A percentile compares a stretch with the other conserved stretches of the same genome.
phyloP scores from a whole-genome alignment of 2,329 filamentous ascomycete species.

The Hypoxylon sp. region DNA sequence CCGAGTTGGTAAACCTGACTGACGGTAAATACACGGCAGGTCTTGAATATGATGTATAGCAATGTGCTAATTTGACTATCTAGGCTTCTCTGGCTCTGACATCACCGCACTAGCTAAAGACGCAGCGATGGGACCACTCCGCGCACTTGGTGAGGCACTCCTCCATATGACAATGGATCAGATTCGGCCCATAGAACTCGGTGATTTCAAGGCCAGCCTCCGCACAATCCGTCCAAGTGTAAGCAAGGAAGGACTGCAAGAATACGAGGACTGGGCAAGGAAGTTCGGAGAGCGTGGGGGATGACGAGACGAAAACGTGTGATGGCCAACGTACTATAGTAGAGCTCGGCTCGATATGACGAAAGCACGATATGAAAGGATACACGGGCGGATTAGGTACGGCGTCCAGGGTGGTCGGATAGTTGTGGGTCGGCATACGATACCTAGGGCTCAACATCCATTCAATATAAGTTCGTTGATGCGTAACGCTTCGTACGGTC shows the following conservation, averaged over 20 bases:
- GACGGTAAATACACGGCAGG: slow-evolving; percentile 70
- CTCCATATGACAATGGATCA: slow-evolving; percentile 94
- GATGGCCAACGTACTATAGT: not conserved
- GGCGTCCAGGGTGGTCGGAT: slow-evolving; percentile 18
- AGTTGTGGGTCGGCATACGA: slow-evolving; percentile 31
- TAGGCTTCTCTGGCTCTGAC: slow-evolving; percentile 97
- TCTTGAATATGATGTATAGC: slow-evolving; percentile 16
- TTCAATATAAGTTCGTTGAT: slow-evolving; percentile 34
- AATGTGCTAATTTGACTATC: slow-evolving; percentile 21
- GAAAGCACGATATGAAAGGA: slow-evolving; percentile 1
- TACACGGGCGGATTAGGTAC: not conserved
- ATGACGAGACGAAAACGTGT: slow-evolving; percentile 70
- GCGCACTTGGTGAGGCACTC: slow-evolving; percentile 88
- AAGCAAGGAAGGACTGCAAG: slow-evolving; percentile 82
- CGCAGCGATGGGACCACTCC: slow-evolving; percentile 94
- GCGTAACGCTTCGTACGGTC: slow-evolving; percentile 10
- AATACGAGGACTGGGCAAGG: slow-evolving; percentile 93
- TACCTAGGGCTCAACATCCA: slow-evolving; percentile 27
- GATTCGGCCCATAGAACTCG: slow-evolving; percentile 85
- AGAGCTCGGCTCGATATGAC: not conserved
- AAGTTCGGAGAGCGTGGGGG: slow-evolving; percentile 94
- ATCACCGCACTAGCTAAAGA: slow-evolving; percentile 98
- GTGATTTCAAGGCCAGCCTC: slow-evolving; percentile 87
- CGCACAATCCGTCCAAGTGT: slow-evolving; percentile 90
- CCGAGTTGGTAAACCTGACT: slow-evolving; percentile 79